A percentile compares a stretch with the other conserved stretches of the same genome.
These are phyloP conservation scores for Colletotrichum tofieldiae DNA, from an alignment of 2,329 filamentous ascomycete genomes.

Conservation along the genomic window DNA sequence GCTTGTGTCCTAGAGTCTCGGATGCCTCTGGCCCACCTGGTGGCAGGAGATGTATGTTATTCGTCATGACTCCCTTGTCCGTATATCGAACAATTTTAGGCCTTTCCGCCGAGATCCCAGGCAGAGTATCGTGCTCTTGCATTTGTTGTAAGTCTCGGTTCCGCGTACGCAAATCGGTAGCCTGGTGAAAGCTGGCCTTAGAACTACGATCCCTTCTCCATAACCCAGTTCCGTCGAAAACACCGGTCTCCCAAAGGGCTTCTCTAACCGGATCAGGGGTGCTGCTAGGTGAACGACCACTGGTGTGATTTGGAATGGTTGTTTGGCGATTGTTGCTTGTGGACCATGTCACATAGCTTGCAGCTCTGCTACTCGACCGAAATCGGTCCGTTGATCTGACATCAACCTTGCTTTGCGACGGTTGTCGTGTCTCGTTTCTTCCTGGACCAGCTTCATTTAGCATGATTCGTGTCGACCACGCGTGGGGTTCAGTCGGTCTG, in stretches of 20 bases:
- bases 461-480: neutral
- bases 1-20: neutral
- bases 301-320: neutral
- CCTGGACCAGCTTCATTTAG: neutral
- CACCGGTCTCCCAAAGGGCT: conserved; percentile 28
- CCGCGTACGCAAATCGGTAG: neutral
- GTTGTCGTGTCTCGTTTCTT: neutral
- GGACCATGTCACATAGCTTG: conserved; percentile 46
- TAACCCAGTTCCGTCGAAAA: conserved; percentile 22
- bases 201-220: neutral
- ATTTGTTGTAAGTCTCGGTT: neutral
- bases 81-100: conserved; percentile 41
- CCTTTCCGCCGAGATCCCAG: too few relatives aligned
- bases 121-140: neutral
- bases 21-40: neutral
- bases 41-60: neutral
- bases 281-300: conserved; percentile 3
- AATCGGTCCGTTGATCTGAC: neutral
- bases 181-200: neutral
- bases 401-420: neutral
- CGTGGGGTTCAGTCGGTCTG: neutral
- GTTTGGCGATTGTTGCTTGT: conserved; percentile 34
- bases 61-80: conserved; percentile 43
- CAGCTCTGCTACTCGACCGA: conserved; percentile 32
- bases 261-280: conserved; percentile 28